Conservation (phyloP, 495 filamentous ascomycete genomes). For the Gamarada debralockiae region DNA sequence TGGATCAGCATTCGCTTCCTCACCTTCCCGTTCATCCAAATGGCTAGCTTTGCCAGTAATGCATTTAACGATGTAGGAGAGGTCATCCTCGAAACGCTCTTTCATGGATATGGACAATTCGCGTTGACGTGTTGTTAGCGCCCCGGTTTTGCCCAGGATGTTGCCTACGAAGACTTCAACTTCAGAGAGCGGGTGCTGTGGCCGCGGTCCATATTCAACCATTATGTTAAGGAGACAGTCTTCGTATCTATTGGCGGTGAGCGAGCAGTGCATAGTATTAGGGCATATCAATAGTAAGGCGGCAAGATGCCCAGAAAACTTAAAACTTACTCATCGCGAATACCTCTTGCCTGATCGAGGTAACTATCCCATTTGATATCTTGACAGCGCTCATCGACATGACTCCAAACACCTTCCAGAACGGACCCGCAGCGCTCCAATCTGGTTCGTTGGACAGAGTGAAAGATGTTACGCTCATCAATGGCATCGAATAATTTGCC, state of each 20-base stretch:
- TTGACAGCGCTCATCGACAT: constrained; percentile 32
- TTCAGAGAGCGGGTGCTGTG: constrained; percentile 56
- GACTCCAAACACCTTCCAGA: constrained; percentile 41
- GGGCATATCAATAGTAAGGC: too few species aligned
- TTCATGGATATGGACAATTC: constrained; percentile 58
- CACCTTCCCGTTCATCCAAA: constrained; percentile 18
- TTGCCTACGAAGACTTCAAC: constrained; percentile 72
- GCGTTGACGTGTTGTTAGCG: constrained; percentile 55
- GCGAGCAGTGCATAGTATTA: too few species aligned
- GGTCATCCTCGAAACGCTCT: constrained; percentile 50
- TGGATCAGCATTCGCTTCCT: constrained; percentile 7
- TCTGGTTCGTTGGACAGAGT: constrained; percentile 41
- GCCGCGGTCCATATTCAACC: constrained; percentile 53
- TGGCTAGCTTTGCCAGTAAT: too few species aligned
- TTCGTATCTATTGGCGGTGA: constrained; percentile 75
- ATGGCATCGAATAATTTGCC: constrained; percentile 71
- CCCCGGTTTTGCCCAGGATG: constrained; percentile 61
- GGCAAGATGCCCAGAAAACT: too few species aligned
- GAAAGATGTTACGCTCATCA: constrained; percentile 67
- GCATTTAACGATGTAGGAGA: constrained; percentile 9
- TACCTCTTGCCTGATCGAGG: constrained; percentile 36
- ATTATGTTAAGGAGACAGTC: constrained; percentile 53
- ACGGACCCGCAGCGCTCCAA: constrained; percentile 25
- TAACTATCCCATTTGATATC: constrained; percentile 25
- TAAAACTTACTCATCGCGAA: constrained; percentile 52